phyloP scores from a whole-genome alignment of 2,329 filamentous ascomycete species.

The Fulvia fulva region DNA sequence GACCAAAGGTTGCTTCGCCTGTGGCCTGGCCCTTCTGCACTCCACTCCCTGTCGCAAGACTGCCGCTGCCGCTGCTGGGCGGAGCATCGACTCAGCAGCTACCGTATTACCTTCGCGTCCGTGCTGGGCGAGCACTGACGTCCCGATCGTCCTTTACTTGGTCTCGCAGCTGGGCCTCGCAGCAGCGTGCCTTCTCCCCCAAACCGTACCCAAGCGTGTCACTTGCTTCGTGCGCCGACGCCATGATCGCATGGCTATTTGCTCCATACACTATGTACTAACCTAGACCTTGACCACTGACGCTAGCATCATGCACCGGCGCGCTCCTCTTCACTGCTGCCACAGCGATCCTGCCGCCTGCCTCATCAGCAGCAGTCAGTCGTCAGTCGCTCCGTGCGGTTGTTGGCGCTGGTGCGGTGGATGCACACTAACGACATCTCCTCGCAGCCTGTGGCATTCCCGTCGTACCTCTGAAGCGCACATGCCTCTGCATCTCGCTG shows the following conservation, averaged over 20 bases:
- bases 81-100: neutral
- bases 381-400: neutral
- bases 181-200: neutral
- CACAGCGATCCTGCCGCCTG: conserved; percentile 12
- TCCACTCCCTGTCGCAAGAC: neutral
- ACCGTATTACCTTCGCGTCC: neutral
- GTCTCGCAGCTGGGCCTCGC: conserved; percentile 5
- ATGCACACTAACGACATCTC: neutral
- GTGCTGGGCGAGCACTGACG: neutral
- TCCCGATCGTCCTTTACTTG: conserved; percentile 1
- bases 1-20: neutral
- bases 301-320: conserved; percentile 21
- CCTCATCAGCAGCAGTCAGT: neutral
- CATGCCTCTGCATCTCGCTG: conserved; percentile 29
- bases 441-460: conserved; percentile 5
- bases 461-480: conserved; percentile 17
- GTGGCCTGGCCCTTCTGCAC: neutral
- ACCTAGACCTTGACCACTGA: conserved; percentile 22
- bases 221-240: conserved; percentile 20
- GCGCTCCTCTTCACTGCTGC: conserved; percentile 9
- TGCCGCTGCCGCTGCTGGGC: neutral
- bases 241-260: conserved; percentile 22
- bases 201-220: conserved; percentile 6
- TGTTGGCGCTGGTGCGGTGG: neutral
- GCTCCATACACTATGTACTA: conserved; percentile 19